Evolutionary conservation across 1,284 basidiomycete genomes (phyloP).

Genomic region (Meira miltonrushii): DNA sequence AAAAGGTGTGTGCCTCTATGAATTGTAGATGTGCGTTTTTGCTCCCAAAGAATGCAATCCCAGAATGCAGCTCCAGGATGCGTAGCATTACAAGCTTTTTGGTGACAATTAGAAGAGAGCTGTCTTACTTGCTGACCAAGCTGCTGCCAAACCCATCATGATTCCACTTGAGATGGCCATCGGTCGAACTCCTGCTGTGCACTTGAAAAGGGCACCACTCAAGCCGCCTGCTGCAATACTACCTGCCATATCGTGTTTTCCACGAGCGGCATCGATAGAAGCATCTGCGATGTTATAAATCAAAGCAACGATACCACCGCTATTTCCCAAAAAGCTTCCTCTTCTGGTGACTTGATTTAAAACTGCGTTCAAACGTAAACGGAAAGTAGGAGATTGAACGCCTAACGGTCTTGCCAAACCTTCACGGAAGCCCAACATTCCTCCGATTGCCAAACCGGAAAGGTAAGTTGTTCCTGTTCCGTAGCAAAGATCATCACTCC

Average conservation of each 20-base stretch:
- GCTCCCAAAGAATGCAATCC: no score
- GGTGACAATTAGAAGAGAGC: constrained; percentile 51
- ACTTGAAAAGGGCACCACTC: constrained; percentile 83
- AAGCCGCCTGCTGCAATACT: constrained; percentile 86
- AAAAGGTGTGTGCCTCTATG: no score
- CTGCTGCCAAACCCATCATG: constrained; percentile 78
- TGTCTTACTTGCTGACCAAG: constrained; percentile 88
- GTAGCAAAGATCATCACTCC: constrained; percentile 99
- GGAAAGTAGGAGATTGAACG: constrained; percentile 54
- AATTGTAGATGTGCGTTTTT: no score
- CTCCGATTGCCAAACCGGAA: constrained; percentile 84
- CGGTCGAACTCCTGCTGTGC: constrained; percentile 78
- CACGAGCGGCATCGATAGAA: constrained; percentile 78
- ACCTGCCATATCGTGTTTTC: constrained; percentile 83
- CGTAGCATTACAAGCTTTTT: no score
- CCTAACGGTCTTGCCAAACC: constrained; percentile 77
- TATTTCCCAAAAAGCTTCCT: constrained; percentile 97
- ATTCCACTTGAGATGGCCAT: constrained; percentile 80
- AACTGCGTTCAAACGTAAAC: constrained; percentile 90
- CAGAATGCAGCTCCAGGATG: no score
- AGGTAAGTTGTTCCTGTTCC: constrained; percentile 99
- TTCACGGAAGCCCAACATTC: constrained; percentile 91
- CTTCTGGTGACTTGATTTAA: constrained; percentile 93
- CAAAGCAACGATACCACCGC: constrained; percentile 94
- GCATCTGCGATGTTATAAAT: constrained; percentile 96